phyloP scores from a whole-genome alignment of 352 stramenopile genomes.

The Saprolegnia diclina region DNA sequence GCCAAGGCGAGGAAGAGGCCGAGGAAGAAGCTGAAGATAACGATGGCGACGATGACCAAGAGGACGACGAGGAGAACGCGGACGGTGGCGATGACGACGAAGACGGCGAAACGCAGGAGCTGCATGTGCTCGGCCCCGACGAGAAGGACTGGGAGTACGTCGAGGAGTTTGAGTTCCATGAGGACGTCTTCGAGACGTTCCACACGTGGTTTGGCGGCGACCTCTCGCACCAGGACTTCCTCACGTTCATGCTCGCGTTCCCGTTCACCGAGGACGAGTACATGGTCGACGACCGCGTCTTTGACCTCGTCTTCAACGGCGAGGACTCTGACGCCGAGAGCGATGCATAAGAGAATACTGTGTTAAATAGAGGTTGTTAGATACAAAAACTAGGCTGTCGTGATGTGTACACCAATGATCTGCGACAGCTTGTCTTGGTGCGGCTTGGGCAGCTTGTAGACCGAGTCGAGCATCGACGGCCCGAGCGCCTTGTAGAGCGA shows the following conservation, averaged over 20 bases:
- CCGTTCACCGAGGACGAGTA: constrained; percentile 9
- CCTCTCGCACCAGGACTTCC: background rate
- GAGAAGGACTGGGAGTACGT: constrained; percentile 21
- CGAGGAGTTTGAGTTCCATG: constrained; percentile 10
- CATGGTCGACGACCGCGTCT: constrained; percentile 9
- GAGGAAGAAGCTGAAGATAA: background rate
- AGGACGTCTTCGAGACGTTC: background rate
- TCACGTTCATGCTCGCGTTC: background rate
- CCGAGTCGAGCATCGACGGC: constrained; percentile 26
- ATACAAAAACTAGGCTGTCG: background rate
- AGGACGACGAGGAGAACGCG: background rate
- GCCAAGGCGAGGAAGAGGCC: constrained; percentile 9
- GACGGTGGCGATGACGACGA: background rate
- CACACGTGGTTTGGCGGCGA: constrained; percentile 1
- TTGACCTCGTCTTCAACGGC: constrained; percentile 4
- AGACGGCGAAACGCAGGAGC: background rate
- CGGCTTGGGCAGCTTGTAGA: constrained; percentile 42
- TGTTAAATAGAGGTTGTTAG: no score
- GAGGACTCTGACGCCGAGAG: background rate
- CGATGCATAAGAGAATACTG: no score
- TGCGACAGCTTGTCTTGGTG: constrained; percentile 51
- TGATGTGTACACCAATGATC: constrained; percentile 35
- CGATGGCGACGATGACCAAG: background rate
- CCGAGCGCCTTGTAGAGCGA: constrained; percentile 32
- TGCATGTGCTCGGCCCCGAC: background rate